These are phyloP conservation scores for Boletus patriciae DNA, from an alignment of 768 basidiomycete genomes.

Conservation along the genomic window DNA sequence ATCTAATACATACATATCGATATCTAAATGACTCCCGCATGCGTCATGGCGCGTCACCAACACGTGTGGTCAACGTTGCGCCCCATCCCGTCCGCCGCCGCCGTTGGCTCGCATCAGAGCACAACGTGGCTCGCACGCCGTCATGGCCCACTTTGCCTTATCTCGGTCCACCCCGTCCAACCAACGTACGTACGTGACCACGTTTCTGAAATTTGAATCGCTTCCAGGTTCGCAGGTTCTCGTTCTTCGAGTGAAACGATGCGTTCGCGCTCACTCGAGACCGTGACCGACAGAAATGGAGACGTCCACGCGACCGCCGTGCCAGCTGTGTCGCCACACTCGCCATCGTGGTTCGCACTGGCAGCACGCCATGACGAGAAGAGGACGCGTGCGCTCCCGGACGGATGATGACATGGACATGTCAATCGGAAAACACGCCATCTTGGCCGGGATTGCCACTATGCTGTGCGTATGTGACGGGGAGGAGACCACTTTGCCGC, in stretches of 20 bases:
- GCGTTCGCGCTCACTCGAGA: not conserved
- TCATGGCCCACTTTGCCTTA: not conserved
- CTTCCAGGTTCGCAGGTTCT: not conserved
- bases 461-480: slow-evolving; percentile 9
- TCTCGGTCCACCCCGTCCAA: not conserved
- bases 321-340: not conserved
- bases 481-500: slow-evolving; percentile 4
- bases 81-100: slow-evolving; percentile 1
- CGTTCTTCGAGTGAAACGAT: not conserved
- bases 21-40: not conserved
- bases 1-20: not conserved
- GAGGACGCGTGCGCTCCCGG: not conserved
- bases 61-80: slow-evolving; percentile 22
- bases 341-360: not conserved
- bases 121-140: slow-evolving; percentile 2
- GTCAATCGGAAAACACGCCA: not conserved
- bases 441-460: not conserved
- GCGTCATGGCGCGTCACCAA: slow-evolving; percentile 13
- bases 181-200: not conserved
- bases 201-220: not conserved
- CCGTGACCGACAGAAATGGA: not conserved
- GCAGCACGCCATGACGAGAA: not conserved
- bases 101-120: not conserved
- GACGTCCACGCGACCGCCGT: not conserved
- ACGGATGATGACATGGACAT: not conserved